Evolutionary conservation across 345 rosid genomes (phyloP).

Genomic region (Camelina hispida): DNA sequence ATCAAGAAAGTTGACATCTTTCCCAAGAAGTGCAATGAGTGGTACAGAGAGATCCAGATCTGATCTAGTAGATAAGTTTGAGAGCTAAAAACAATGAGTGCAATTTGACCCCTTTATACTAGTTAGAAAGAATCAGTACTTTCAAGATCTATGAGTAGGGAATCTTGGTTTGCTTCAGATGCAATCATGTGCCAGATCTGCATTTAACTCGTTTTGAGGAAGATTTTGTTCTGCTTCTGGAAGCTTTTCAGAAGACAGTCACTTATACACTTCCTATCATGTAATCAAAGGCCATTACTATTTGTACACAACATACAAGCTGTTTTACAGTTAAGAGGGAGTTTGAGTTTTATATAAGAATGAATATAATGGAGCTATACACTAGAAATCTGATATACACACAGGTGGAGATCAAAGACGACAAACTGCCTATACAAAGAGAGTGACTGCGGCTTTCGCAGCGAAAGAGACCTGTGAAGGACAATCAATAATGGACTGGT

Average conservation of each 20-base stretch:
- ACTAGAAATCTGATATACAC: slow-evolving; percentile 37
- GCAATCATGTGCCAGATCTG: slow-evolving; percentile 39
- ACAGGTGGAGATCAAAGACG: not conserved
- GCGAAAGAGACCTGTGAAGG: slow-evolving; percentile 3
- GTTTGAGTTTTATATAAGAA: slow-evolving; percentile 28
- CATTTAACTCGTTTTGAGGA: slow-evolving; percentile 19
- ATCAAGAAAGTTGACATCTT: slow-evolving; percentile 50
- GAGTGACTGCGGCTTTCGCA: slow-evolving; percentile 8
- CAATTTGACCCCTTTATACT: slow-evolving; percentile 32
- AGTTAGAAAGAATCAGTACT: slow-evolving; percentile 16
- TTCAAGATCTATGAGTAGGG: slow-evolving; percentile 33
- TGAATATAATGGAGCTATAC: slow-evolving; percentile 40
- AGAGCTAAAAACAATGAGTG: slow-evolving; percentile 7
- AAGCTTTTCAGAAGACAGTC: slow-evolving; percentile 26
- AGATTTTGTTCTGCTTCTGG: slow-evolving; percentile 34
- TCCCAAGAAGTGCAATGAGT: slow-evolving; percentile 25
- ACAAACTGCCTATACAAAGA: slow-evolving; percentile 30
- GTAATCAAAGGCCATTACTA: slow-evolving; percentile 28
- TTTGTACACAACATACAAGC: slow-evolving; percentile 30
- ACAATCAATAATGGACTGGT: slow-evolving; percentile 6
- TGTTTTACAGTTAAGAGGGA: slow-evolving; percentile 26
- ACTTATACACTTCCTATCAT: slow-evolving; percentile 20
- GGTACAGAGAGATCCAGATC: slow-evolving; percentile 40
- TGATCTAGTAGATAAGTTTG: slow-evolving; percentile 27
- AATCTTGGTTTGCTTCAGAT: slow-evolving; percentile 45